Evolutionary conservation across 805 yeast genomes (phyloP), one percentile per base, ranked within the genome.

Genomic region (Lipomyces yamanashiensis): DNA sequence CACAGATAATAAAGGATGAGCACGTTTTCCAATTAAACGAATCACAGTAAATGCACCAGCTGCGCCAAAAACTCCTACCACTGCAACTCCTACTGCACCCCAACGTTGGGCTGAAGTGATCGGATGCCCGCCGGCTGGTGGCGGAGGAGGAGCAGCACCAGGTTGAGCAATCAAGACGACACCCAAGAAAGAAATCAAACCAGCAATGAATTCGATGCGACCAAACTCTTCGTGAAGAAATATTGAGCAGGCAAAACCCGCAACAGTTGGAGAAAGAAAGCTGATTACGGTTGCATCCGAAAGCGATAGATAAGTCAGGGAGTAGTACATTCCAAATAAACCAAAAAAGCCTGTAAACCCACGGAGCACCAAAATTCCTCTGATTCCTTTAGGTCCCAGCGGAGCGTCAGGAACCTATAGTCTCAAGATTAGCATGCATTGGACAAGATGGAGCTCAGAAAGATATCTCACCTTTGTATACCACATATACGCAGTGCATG

Each of bases 111-210:
- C 77, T 15, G 83, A 73, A 21, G 87, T 77, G 68, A 85, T 90
- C 12, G 80, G 76, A 2, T 77, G 63, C 7, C 64, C 62, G 21
- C 59, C 65, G 21, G 57, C 13, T 1, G 65, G 75, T 0, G 80
- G 33, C 1, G 62, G 23, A 15, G 50, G 34, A 21, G 54, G 52
- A 7, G 57, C 51, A 9, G 41, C 49, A 10, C 61, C 77, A 0
- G 98, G 98, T 72, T 90, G 84, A 0, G 96, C 93, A 69, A 92
- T 89, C 34, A 92, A 74, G 0, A 90, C 66, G 2, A 92, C 97
- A 6, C 97, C 97, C 1, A 79, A 67, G 19, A 92, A 77, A 0
- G 97, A 89, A 6, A 85, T 73, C 0, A 85, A 13, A 0, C 92
- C 88, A 41, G 96, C 92, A 0, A 81, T 71, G 0, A 86, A 89